phyloP scores from a whole-genome alignment of 257 asterid genomes.

The Parsonsia alboflavescens region DNA sequence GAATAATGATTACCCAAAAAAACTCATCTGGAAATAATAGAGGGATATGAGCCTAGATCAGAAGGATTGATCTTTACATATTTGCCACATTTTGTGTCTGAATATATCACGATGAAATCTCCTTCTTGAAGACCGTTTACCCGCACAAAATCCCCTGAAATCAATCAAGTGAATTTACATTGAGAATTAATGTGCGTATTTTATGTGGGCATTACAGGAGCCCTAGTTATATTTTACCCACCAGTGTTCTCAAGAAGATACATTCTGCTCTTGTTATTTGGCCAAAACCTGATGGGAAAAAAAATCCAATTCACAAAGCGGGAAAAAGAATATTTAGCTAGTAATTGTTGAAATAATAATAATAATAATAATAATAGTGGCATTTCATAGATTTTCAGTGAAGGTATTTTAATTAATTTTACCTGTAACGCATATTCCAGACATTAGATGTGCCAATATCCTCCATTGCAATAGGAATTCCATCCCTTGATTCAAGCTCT shows the following conservation, averaged over 20 bases:
- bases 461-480: slow-evolving; percentile 80
- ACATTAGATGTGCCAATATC: slow-evolving; percentile 82
- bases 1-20: neutral
- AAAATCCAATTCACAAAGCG: neutral
- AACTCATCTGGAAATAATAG: neutral
- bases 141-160: slow-evolving; percentile 37
- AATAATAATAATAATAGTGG: too few relatives aligned
- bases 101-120: slow-evolving; percentile 43
- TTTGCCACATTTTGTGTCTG: slow-evolving; percentile 57
- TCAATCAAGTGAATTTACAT: neutral
- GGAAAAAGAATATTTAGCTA: neutral
- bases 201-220: neutral
- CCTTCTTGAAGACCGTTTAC: slow-evolving; percentile 45
- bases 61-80: slow-evolving; percentile 41
- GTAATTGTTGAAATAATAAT: too few relatives aligned
- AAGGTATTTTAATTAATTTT: neutral
- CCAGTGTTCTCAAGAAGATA: slow-evolving; percentile 91
- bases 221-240: slow-evolving; percentile 7
- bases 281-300: slow-evolving; percentile 39
- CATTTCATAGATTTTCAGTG: neutral
- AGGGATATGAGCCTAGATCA: too few relatives aligned
- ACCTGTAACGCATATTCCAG: slow-evolving; percentile 92
- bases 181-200: neutral
- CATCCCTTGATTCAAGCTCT: slow-evolving; percentile 81
- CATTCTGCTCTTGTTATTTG: slow-evolving; percentile 92